Percentiles rank a stretch among this genome's conserved stretches.
phyloP scores from a whole-genome alignment of 1,139 yeast genomes.

The Yamadazyma mexicana region DNA sequence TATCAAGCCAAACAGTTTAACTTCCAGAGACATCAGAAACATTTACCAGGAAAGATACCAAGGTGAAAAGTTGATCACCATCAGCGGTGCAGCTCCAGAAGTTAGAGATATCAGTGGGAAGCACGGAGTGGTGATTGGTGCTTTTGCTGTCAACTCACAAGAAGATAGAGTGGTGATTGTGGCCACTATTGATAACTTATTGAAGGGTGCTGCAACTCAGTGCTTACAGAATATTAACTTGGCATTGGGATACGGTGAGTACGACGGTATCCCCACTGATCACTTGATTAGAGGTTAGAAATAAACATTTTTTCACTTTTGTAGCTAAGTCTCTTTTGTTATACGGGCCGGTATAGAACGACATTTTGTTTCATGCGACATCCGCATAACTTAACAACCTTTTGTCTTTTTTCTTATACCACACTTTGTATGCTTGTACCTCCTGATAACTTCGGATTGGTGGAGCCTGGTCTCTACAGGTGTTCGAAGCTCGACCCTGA shows the following conservation, averaged over 20 bases:
- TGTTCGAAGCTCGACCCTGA: constrained; percentile 56
- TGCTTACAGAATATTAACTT: constrained; percentile 94
- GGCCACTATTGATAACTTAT: constrained; percentile 91
- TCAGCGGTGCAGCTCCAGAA: constrained; percentile 87
- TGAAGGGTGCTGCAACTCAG: constrained; percentile 98
- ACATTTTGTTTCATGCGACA: background rate
- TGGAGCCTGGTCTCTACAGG: constrained; percentile 69
- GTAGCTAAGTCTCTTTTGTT: too few species aligned
- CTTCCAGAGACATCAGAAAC: constrained; percentile 80
- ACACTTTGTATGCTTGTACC: constrained; percentile 56
- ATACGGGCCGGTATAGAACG: too few species aligned
- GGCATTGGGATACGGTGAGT: constrained; percentile 87
- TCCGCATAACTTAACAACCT: too few species aligned
- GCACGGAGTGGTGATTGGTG: constrained; percentile 94
- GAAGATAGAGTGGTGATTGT: constrained; percentile 91
- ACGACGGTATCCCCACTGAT: constrained; percentile 85
- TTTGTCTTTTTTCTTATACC: background rate
- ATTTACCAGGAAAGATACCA: constrained; percentile 86
- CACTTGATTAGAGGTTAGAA: constrained; percentile 47
- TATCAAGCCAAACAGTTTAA: constrained; percentile 63
- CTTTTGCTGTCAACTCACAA: constrained; percentile 86
- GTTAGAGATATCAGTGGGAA: constrained; percentile 90
- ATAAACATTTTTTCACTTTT: too few species aligned
- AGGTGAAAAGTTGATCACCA: constrained; percentile 81
- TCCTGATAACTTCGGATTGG: constrained; percentile 77